Percentiles rank a stretch among this genome's conserved stretches.
Evolutionary conservation across 805 yeast genomes (phyloP).

Genomic region (Wickerhamiella galacta): DNA sequence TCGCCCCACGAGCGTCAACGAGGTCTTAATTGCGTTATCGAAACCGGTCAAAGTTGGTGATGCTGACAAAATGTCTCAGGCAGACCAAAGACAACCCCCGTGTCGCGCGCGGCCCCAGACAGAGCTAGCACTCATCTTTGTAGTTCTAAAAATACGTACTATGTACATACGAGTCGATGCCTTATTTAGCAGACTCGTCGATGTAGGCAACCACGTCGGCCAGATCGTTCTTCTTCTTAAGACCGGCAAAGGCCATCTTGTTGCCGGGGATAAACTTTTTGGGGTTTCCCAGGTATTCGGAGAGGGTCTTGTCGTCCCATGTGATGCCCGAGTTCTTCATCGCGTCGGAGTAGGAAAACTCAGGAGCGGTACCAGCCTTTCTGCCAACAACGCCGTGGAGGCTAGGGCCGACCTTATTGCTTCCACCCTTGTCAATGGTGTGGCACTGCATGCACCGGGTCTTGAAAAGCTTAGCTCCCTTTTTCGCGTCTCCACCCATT

Average conservation of each 20-base stretch:
- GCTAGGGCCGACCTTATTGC: constrained; percentile 98
- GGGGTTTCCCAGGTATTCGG: constrained; percentile 96
- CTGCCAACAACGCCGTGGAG: constrained; percentile 91
- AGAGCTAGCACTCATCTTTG: too few species aligned
- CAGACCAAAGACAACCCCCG: too few species aligned
- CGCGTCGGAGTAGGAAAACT: constrained; percentile 95
- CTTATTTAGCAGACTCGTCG: constrained; percentile 25
- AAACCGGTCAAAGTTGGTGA: too few species aligned
- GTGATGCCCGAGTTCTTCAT: constrained; percentile 87
- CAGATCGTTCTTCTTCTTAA: constrained; percentile 98
- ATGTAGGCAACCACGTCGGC: constrained; percentile 88
- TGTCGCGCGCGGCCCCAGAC: too few species aligned
- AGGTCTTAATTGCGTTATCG: too few species aligned
- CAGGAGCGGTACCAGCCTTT: constrained; percentile 78
- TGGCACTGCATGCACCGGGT: constrained; percentile 99
- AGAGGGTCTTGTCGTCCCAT: constrained; percentile 79
- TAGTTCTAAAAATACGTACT: too few species aligned
- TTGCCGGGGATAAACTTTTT: constrained; percentile 99
- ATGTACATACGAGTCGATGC: too few species aligned
- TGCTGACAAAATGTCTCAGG: too few species aligned
- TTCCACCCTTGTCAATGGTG: constrained; percentile 90
- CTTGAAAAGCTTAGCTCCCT: constrained; percentile 97
- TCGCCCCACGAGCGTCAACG: too few species aligned
- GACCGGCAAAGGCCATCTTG: constrained; percentile 99
- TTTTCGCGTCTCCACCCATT: constrained; percentile 48